phyloP scores from a whole-genome alignment of 345 rosid species.

The Populus euphratica region DNA sequence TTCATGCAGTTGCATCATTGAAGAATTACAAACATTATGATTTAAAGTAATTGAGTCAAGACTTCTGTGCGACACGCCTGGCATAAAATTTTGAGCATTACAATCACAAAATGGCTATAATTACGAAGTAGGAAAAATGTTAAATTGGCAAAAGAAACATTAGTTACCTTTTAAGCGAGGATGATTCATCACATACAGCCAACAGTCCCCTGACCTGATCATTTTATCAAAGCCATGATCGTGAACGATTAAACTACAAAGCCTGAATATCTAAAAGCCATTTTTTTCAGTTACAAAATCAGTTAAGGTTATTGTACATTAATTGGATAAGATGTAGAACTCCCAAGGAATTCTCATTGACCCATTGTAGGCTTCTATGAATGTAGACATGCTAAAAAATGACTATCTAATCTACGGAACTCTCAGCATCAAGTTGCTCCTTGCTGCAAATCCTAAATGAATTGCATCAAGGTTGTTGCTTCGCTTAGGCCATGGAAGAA shows the following conservation, averaged over 20 bases:
- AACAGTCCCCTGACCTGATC: background rate
- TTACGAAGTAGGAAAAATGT: background rate
- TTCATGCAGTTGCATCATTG: background rate
- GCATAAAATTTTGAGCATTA: background rate
- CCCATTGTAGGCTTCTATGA: slow-evolving; percentile 38
- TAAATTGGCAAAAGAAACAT: slow-evolving; percentile 4
- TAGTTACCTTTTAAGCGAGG: slow-evolving; percentile 16
- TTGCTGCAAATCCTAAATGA: slow-evolving; percentile 33
- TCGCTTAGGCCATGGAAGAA: slow-evolving; percentile 38
- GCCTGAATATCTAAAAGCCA: slow-evolving; percentile 35
- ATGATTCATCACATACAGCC: slow-evolving; percentile 11
- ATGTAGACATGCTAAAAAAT: slow-evolving; percentile 57
- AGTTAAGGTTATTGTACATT: slow-evolving; percentile 59
- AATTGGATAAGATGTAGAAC: slow-evolving; percentile 38
- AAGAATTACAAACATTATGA: background rate
- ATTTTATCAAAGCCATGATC: slow-evolving; percentile 1
- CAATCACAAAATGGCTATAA: background rate
- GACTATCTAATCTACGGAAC: slow-evolving; percentile 72
- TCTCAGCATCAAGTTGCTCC: slow-evolving; percentile 38
- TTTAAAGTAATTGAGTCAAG: background rate
- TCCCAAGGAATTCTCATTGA: slow-evolving; percentile 36
- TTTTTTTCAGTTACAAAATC: slow-evolving; percentile 37
- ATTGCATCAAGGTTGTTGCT: slow-evolving; percentile 38
- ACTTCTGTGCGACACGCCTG: background rate
- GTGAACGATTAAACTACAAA: slow-evolving; percentile 21